Evolutionary conservation across 768 basidiomycete genomes (phyloP).

Genomic region (Lyophyllum shimeji): DNA sequence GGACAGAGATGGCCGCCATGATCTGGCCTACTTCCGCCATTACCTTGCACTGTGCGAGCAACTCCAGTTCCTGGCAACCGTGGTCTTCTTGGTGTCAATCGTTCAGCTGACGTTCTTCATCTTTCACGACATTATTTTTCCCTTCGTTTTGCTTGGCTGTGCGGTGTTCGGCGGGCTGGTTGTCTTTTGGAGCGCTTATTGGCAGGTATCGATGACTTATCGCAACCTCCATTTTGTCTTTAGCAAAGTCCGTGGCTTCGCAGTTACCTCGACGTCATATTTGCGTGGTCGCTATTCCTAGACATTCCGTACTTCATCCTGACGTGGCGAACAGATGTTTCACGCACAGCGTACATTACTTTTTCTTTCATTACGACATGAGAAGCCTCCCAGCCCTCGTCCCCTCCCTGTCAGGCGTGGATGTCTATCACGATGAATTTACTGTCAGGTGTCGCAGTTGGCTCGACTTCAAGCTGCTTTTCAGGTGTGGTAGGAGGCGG

Average conservation of each 20-base stretch:
- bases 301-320: neutral
- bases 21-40: conserved; percentile 26
- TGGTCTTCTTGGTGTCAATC: conserved; percentile 26
- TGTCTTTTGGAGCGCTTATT: conserved; percentile 27
- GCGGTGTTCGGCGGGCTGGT: conserved; percentile 18
- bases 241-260: neutral
- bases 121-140: conserved; percentile 27
- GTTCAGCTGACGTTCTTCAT: conserved; percentile 28
- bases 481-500: neutral
- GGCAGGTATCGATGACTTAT: conserved; percentile 29
- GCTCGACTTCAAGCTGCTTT: neutral
- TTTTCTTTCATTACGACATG: neutral
- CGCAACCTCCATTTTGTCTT: conserved; percentile 23
- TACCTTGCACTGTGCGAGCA: conserved; percentile 30
- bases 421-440: conserved; percentile 1
- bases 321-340: neutral
- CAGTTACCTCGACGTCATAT: neutral
- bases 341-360: neutral
- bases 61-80: conserved; percentile 28
- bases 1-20: neutral
- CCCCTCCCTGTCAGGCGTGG: neutral
- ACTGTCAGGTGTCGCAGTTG: neutral
- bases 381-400: neutral
- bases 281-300: neutral
- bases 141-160: conserved; percentile 23